Evolutionary conservation across 2,329 filamentous ascomycete genomes (phyloP), one percentile per base, ranked within the genome.

Genomic region (Huntiella abstrusa): DNA sequence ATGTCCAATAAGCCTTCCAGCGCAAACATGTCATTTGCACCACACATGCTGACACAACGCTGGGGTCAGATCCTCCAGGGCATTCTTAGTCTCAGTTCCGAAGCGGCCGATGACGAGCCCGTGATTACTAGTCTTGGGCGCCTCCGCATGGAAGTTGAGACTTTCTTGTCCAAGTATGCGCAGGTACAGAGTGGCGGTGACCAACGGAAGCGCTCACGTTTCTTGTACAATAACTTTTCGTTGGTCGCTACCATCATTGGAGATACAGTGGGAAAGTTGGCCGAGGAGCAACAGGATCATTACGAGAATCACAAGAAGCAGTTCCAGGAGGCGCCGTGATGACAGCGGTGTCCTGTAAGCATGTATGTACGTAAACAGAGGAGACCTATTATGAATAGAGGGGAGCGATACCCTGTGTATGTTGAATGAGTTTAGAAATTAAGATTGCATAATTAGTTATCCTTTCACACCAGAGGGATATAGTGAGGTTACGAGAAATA

Each of bases 161-260:
- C 74, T 0, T 91, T 95, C 53, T 61, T 98, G 51, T 73, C 74
- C 4, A 85, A 82, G 57, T 68, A 87, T 49, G 82, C 83, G 57
- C 42, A 48, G 15, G 39, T 48, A 12, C 80, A 84, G 54, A 67
- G 68, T 0, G 83, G 87, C 51, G 77, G 74, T 15, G 88, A 94
- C 56, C 70, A 74, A 52, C 75, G 84, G 57, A 92, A 92, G 64
- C 71, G 80, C 53, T 81, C 88, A 54, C 70, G 91, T 39, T 96
- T 96, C 58, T 61, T 98, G 55, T 91, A 83, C 58, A 98, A 96
- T 59, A 98, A 98, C 60, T 96, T 93, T 61, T 92, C 84, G 46
- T 68, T 98, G 52, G 74, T 98, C n/a, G 68, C 85, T 55, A 95
- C 91, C 8, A 95, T 98, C 51, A 82, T 98, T 52, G 76, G 81